Conservation (phyloP, 345 rosid species). For the Chamaenerion angustifolium region DNA sequence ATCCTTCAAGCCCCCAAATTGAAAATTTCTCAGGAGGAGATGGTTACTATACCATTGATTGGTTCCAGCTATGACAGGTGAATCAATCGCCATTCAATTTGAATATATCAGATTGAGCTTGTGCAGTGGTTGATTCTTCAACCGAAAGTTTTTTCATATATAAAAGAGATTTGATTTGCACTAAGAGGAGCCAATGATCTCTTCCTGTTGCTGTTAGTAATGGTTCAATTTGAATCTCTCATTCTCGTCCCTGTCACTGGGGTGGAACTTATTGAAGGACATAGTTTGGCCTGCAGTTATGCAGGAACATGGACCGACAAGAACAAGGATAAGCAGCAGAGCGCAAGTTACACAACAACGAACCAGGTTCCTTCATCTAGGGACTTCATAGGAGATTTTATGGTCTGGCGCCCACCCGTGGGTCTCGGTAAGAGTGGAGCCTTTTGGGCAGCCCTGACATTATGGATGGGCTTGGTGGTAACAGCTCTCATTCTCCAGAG, state of each 20-base stretch:
- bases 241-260: not conserved
- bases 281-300: constrained; percentile 35
- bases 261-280: not conserved
- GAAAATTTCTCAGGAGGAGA: constrained; percentile 82
- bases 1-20: constrained; percentile 92
- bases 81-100: not conserved
- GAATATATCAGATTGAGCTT: not conserved
- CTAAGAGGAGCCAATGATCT: not conserved
- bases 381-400: constrained; percentile 58
- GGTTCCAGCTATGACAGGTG: constrained; percentile 80
- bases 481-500: constrained; percentile 65
- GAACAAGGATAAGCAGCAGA: constrained; percentile 40
- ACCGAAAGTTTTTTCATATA: not conserved
- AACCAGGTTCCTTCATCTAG: constrained; percentile 54
- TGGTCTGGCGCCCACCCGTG: constrained; percentile 63
- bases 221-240: not conserved
- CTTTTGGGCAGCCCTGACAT: constrained; percentile 64
- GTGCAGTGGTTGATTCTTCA: not conserved
- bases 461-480: constrained; percentile 83
- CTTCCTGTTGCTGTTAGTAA: not conserved
- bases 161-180: not conserved
- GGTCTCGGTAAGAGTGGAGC: constrained; percentile 54
- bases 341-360: constrained; percentile 35
- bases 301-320: constrained; percentile 84
- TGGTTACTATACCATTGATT: constrained; percentile 72